Evolutionary conservation across 31 red algal genomes (phyloP), one percentile per base, ranked within the genome.

Genomic region (Endocladia muricata): DNA sequence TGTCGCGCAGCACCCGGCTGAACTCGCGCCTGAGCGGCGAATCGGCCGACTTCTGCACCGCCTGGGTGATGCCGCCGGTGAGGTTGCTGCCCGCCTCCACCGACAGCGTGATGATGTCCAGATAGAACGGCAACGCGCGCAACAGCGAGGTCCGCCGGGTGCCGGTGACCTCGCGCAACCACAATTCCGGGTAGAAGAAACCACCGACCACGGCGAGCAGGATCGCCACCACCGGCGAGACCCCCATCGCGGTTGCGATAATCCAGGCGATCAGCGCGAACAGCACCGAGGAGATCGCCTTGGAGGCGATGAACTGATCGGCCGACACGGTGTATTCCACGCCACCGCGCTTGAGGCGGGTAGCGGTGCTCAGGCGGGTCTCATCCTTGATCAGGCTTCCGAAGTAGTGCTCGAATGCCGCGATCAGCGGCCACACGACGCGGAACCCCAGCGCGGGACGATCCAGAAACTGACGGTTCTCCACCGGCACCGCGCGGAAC

Each of bases 151-250:
- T 15, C 13, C 47, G 47, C 13, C 47, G 47, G 47, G 47, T 52
- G 47, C n/a, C n/a, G 47, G 13, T 52, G 13, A n/a, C 47, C 47
- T 52, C 47, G 11, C n/a, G 11, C 13, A 52, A n/a, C 47, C 47
- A 52, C 47, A 52, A n/a, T n/a, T 52, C 47, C n/a, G 47, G 47
- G n/a, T 52, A 52, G n/a, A 52, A 52, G 47, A 52, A 52, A 13
- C 13, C n/a, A 13, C 13, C 47, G 13, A n/a, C 47, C 47, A n/a
- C 47, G 11, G 47, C 47, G 47, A 52, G 11, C 47, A 52, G n/a
- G 13, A n/a, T n/a, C 13, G n/a, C 13, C 13, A 52, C 47, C 13
- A 52, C 13, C 13, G n/a, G 47, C 47, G 47, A 52, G 13, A 52
- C 47, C 13, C 47, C 47, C n/a, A n/a, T n/a, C n/a, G n/a, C n/a